Evolutionary conservation across 2,329 filamentous ascomycete species (phyloP).

Genomic region (Exophiala oligosperma): DNA sequence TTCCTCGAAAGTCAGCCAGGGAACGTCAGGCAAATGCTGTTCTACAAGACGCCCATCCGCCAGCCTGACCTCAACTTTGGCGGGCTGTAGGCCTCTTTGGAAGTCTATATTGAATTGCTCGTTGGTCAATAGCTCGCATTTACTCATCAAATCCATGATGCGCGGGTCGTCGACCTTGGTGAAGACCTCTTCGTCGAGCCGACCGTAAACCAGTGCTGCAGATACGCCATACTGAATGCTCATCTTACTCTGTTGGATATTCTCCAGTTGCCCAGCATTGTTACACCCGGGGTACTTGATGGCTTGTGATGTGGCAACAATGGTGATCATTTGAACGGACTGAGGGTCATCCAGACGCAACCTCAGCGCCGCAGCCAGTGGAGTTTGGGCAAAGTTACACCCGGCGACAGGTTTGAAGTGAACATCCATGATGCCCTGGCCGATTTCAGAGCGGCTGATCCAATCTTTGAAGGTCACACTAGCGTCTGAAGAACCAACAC

Average conservation of each 20-base stretch:
- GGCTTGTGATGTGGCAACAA: constrained; percentile 3
- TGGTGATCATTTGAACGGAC: not conserved
- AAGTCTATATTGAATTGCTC: constrained; percentile 6
- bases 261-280: constrained; percentile 1
- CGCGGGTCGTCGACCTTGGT: not conserved
- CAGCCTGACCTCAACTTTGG: constrained; percentile 10
- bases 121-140: not conserved
- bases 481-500: too few relatives aligned
- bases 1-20: constrained; percentile 8
- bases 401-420: too few relatives aligned
- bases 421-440: too few relatives aligned
- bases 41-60: not conserved
- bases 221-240: constrained; percentile 11
- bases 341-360: too few relatives aligned
- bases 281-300: constrained; percentile 9
- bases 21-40: constrained; percentile 7
- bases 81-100: constrained; percentile 10
- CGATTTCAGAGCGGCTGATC: too few relatives aligned
- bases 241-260: constrained; percentile 3
- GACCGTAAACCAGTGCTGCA: not conserved
- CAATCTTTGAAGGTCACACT: too few relatives aligned
- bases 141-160: constrained; percentile 5
- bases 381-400: too few relatives aligned
- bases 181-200: constrained; percentile 13
- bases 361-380: too few relatives aligned